A percentile compares a stretch with the other conserved stretches of the same genome.
Evolutionary conservation across 176 grass and related monocot genomes (phyloP).

Genomic region (Aegilops bicornis): DNA sequence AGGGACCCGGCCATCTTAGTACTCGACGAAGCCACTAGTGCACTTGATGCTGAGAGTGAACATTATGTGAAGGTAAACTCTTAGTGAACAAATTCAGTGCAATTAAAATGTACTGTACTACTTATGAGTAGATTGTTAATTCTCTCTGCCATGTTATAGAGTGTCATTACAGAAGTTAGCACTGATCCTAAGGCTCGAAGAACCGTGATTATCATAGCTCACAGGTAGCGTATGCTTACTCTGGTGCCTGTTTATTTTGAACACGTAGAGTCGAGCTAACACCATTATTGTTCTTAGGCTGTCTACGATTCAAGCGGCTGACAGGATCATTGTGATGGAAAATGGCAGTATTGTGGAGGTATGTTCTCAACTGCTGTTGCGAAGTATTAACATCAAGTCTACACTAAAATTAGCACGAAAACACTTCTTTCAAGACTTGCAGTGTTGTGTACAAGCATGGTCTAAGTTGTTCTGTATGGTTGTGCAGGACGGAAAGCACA

Average conservation of each 20-base stretch:
- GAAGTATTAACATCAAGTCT: neutral
- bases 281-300: conserved; percentile 42
- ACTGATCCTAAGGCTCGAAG: conserved; percentile 51
- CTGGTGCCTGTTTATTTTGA: conserved; percentile 28
- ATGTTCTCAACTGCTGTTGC: neutral
- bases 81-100: neutral
- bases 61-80: conserved; percentile 89
- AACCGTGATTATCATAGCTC: conserved; percentile 92
- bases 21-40: conserved; percentile 94
- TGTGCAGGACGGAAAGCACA: conserved; percentile 79
- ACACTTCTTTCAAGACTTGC: too few relatives aligned
- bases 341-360: conserved; percentile 88
- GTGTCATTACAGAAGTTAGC: conserved; percentile 66
- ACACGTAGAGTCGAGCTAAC: neutral
- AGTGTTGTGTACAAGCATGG: too few relatives aligned
- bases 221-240: conserved; percentile 58
- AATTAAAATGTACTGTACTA: neutral
- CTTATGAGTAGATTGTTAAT: conserved; percentile 4
- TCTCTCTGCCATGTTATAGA: conserved; percentile 36
- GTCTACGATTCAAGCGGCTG: conserved; percentile 90
- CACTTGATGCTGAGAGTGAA: conserved; percentile 93
- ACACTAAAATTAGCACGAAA: too few relatives aligned
- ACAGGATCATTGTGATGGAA: conserved; percentile 95
- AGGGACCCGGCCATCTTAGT: conserved; percentile 86
- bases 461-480: neutral